These are phyloP conservation scores for Circinella minor DNA, from an alignment of 371 early-diverging fungal genomes.

Conservation along the genomic window DNA sequence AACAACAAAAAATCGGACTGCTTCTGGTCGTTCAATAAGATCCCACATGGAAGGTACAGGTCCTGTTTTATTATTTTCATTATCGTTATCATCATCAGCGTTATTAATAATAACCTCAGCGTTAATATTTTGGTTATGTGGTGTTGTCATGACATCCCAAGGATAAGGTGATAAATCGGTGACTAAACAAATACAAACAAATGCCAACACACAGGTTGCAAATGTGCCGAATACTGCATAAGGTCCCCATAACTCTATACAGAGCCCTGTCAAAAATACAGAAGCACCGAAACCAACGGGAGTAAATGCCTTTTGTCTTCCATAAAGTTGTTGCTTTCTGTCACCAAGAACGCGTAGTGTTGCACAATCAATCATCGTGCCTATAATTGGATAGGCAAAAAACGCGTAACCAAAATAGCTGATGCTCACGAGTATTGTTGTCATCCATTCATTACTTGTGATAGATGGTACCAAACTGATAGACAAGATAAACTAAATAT, in stretches of 20 bases:
- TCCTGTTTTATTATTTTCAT: neutral
- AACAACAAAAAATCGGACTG: slow-evolving; percentile 30
- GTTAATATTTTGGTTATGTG: neutral
- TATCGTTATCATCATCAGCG: neutral
- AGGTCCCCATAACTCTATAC: slow-evolving; percentile 28
- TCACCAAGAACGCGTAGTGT: slow-evolving; percentile 33
- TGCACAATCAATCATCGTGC: slow-evolving; percentile 32
- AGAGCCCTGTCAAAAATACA: slow-evolving; percentile 37
- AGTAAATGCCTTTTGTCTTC: slow-evolving; percentile 37
- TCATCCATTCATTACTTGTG: slow-evolving; percentile 19
- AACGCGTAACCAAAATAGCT: slow-evolving; percentile 44
- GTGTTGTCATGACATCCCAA: neutral
- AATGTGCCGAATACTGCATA: slow-evolving; percentile 39
- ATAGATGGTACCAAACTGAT: slow-evolving; percentile 35
- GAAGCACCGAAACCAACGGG: slow-evolving; percentile 39
- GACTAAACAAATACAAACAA: slow-evolving; percentile 21
- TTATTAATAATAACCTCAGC: neutral
- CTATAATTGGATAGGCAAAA: slow-evolving; percentile 43
- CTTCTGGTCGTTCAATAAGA: slow-evolving; percentile 24
- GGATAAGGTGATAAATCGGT: slow-evolving; percentile 21
- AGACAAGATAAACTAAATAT: slow-evolving; percentile 28
- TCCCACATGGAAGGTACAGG: slow-evolving; percentile 26
- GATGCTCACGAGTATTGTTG: slow-evolving; percentile 23
- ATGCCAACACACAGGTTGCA: slow-evolving; percentile 22
- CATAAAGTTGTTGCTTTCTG: slow-evolving; percentile 35